Percentiles rank a stretch among this genome's conserved stretches.
phyloP scores from a whole-genome alignment of 2,329 filamentous ascomycete species.

The Mollisia scopiformis region DNA sequence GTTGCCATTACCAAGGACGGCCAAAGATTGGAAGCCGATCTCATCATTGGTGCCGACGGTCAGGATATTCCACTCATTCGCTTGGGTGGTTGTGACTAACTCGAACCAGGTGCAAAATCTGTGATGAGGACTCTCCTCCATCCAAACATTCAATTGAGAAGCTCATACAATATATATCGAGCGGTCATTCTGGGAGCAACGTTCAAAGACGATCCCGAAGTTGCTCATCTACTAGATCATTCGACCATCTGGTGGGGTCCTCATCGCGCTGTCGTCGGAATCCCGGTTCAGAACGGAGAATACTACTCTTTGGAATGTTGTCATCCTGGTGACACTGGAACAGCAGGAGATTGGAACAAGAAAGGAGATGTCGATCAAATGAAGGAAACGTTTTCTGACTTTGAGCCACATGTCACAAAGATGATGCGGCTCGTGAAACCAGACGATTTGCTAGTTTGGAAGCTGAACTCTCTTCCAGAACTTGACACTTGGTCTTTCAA shows the following conservation, averaged over 20 bases:
- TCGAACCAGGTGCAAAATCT: constrained; percentile 9
- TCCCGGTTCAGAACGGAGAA: constrained; percentile 57
- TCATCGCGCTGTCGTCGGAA: constrained; percentile 60
- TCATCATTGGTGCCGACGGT: constrained; percentile 16
- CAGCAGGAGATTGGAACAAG: constrained; percentile 52
- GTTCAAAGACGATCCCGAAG: constrained; percentile 23
- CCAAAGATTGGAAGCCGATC: constrained; percentile 9
- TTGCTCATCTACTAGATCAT: constrained; percentile 54
- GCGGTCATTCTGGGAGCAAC: constrained; percentile 56
- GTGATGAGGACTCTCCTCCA: constrained; percentile 5
- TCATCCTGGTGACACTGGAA: constrained; percentile 60
- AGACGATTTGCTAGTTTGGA: constrained; percentile 33
- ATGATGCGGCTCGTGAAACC: constrained; percentile 35
- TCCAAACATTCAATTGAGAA: constrained; percentile 5
- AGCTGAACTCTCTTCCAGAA: constrained; percentile 12
- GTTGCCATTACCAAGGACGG: constrained; percentile 11
- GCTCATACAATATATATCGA: constrained; percentile 35
- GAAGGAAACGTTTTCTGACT: constrained; percentile 14
- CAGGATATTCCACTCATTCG: neutral
- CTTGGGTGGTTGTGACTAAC: neutral
- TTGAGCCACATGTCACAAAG: constrained; percentile 41
- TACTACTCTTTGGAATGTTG: constrained; percentile 68
- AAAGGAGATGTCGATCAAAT: constrained; percentile 38
- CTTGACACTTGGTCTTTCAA: constrained; percentile 27
- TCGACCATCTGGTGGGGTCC: constrained; percentile 67